A percentile compares a stretch with the other conserved stretches of the same genome.
These are phyloP conservation scores for Coniochaeta sp. DNA, from an alignment of 2,329 filamentous ascomycete species.

Conservation along the genomic window DNA sequence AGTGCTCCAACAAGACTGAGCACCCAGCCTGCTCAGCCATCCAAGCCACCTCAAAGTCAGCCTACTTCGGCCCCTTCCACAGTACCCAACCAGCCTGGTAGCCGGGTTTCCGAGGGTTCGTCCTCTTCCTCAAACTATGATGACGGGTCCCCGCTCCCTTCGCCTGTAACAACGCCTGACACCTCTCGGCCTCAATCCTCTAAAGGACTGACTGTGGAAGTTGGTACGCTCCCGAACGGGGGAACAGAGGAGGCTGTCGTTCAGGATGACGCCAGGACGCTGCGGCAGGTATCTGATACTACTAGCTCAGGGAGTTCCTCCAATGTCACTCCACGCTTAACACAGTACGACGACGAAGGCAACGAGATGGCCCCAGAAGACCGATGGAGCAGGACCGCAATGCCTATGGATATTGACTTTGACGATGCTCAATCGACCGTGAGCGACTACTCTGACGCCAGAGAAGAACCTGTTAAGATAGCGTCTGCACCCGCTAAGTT, in stretches of 20 bases:
- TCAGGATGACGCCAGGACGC: constrained; percentile 14
- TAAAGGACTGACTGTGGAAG: constrained; percentile 16
- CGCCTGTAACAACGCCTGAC: constrained; percentile 30
- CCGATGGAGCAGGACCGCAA: constrained; percentile 13
- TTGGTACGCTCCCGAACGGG: constrained; percentile 10
- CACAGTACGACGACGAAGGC: not conserved
- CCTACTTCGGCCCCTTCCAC: not conserved
- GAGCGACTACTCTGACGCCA: constrained; percentile 3
- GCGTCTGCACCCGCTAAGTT: not conserved
- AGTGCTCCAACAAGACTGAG: not conserved
- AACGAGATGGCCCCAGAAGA: constrained; percentile 9
- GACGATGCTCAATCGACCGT: constrained; percentile 14
- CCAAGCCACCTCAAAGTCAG: not conserved
- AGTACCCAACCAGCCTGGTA: constrained; percentile 5
- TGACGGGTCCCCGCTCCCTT: constrained; percentile 28
- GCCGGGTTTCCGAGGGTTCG: constrained; percentile 21
- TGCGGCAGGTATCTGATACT: constrained; percentile 8
- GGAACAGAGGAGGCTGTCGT: not conserved
- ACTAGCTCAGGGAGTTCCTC: constrained; percentile 10
- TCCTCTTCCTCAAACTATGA: constrained; percentile 35
- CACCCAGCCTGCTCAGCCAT: not conserved
- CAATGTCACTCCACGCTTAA: constrained; percentile 12
- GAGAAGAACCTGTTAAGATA: not conserved
- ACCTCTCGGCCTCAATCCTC: constrained; percentile 34
- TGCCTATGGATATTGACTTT: constrained; percentile 14